phyloP scores from a whole-genome alignment of 768 basidiomycete species.

The Collybia sordida region DNA sequence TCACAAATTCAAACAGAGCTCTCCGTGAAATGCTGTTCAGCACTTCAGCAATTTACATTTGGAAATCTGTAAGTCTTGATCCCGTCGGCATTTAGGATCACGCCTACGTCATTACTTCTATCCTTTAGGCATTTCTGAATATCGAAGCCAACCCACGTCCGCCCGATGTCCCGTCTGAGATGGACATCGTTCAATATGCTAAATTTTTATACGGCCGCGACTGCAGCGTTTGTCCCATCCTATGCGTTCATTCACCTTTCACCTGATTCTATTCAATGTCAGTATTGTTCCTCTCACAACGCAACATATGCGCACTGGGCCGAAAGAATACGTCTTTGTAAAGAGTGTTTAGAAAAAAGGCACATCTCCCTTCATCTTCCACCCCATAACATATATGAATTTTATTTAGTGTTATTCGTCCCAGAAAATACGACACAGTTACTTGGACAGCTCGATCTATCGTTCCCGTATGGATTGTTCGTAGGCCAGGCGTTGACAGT shows the following conservation, averaged over 20 bases:
- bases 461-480: background rate
- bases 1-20: constrained; percentile 34
- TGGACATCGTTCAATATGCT: constrained; percentile 32
- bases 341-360: constrained; percentile 11
- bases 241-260: background rate
- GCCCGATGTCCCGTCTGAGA: constrained; percentile 23
- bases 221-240: constrained; percentile 28
- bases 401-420: background rate
- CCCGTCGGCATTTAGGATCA: background rate
- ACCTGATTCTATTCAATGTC: background rate
- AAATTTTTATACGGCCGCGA: constrained; percentile 32
- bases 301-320: constrained; percentile 16
- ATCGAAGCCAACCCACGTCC: constrained; percentile 12
- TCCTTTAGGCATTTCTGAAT: constrained; percentile 21
- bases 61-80: constrained; percentile 26
- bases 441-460: too few species aligned
- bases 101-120: background rate
- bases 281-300: constrained; percentile 13
- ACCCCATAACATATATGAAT: too few species aligned
- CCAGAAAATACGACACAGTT: background rate
- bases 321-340: constrained; percentile 16
- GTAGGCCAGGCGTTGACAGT: background rate
- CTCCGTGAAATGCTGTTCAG: constrained; percentile 32
- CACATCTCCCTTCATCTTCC: background rate
- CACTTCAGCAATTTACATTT: constrained; percentile 21